Percentiles rank a stretch among this genome's conserved stretches.
Evolutionary conservation across 306 rosid genomes (phyloP).

Genomic region (Vigna nakashimae): DNA sequence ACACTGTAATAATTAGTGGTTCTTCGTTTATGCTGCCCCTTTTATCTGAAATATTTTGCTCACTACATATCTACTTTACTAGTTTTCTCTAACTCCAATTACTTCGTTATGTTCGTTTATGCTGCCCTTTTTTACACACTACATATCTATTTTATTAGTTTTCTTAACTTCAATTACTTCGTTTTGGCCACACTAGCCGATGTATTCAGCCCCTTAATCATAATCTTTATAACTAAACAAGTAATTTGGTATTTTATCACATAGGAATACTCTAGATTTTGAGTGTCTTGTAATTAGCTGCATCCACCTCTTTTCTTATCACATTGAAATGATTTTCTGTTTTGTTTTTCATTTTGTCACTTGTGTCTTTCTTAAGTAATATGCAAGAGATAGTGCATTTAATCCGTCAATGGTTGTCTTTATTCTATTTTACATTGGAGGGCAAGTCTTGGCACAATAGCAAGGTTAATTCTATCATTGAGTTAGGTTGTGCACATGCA

Average conservation of each 20-base stretch:
- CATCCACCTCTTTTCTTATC: neutral
- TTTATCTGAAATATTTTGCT: neutral
- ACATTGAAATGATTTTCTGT: neutral
- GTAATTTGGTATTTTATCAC: conserved; percentile 12
- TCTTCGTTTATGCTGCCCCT: conserved; percentile 6
- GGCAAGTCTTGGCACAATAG: neutral
- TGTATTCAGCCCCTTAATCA: neutral
- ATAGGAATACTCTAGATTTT: neutral
- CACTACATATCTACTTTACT: neutral
- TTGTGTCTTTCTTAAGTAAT: neutral
- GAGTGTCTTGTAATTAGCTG: neutral
- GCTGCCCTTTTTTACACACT: neutral
- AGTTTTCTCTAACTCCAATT: conserved; percentile 4
- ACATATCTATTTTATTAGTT: conserved; percentile 1
- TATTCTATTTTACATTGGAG: conserved; percentile 17
- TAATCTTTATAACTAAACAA: neutral
- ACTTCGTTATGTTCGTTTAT: neutral
- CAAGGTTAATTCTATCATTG: neutral
- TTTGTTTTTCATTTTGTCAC: neutral
- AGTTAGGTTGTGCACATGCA: neutral
- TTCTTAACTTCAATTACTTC: conserved; percentile 5
- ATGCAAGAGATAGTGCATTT: neutral
- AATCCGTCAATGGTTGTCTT: neutral
- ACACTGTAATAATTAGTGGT: neutral
- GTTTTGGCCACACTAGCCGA: neutral